Evolutionary conservation across 306 rosid genomes (phyloP).

Genomic region (Cucumis cinereus): DNA sequence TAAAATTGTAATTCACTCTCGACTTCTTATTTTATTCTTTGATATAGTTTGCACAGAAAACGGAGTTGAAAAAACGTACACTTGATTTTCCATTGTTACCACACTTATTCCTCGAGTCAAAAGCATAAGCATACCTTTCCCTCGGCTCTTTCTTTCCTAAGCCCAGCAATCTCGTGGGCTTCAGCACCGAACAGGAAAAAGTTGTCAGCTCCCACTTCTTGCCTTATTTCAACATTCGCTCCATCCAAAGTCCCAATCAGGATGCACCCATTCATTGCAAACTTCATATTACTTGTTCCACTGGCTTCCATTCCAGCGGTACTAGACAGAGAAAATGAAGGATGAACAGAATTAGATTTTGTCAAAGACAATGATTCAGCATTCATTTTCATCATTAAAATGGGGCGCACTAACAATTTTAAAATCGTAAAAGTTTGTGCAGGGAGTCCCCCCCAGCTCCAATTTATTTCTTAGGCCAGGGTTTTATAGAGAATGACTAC

Average conservation of each 20-base stretch:
- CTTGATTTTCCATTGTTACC: neutral
- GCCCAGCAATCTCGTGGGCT: constrained; percentile 89
- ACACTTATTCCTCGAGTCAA: neutral
- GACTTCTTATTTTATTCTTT: neutral
- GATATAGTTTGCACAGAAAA: neutral
- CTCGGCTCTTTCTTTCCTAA: constrained; percentile 82
- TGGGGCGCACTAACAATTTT: neutral
- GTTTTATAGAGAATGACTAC: neutral
- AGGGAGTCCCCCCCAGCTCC: neutral
- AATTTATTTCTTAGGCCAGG: neutral
- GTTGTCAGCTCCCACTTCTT: constrained; percentile 92
- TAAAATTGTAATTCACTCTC: neutral
- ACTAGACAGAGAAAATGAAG: constrained; percentile 18
- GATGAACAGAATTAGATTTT: neutral
- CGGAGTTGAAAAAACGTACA: neutral
- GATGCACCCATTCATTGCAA: constrained; percentile 92
- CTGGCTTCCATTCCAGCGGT: constrained; percentile 99
- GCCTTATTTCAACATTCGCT: constrained; percentile 93
- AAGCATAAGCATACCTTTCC: constrained; percentile 58
- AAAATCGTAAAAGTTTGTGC: neutral
- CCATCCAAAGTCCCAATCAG: constrained; percentile 96
- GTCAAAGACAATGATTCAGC: neutral
- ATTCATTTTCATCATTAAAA: neutral
- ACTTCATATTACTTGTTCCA: constrained; percentile 99
- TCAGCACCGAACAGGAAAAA: constrained; percentile 90